Evolutionary conservation across 2,329 filamentous ascomycete species (phyloP).

Genomic region (Pleurostoma richardsiae): DNA sequence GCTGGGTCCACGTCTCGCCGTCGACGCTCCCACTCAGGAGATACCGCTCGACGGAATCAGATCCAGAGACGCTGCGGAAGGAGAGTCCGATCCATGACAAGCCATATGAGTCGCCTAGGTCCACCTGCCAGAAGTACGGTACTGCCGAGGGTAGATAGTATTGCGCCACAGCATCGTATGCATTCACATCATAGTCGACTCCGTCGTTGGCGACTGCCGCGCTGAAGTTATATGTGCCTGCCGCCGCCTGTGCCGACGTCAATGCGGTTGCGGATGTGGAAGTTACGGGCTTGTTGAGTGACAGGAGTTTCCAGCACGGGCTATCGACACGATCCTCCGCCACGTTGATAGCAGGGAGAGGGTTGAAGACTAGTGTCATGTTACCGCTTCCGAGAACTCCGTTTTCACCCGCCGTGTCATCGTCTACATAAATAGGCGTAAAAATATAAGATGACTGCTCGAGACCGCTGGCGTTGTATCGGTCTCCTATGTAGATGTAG

Average conservation of each 20-base stretch:
- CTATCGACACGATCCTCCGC: not conserved
- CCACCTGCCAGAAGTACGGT: slow-evolving; percentile 6
- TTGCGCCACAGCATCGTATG: slow-evolving; percentile 2
- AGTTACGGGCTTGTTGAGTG: slow-evolving; percentile 4
- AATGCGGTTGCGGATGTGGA: not conserved
- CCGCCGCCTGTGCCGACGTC: not conserved
- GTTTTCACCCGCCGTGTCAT: slow-evolving; percentile 1
- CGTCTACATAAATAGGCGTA: slow-evolving; percentile 2
- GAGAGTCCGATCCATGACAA: slow-evolving; percentile 6
- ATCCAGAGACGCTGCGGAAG: slow-evolving; percentile 4
- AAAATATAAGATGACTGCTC: slow-evolving; percentile 3
- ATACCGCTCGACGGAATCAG: slow-evolving; percentile 4
- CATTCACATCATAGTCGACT: slow-evolving; percentile 3
- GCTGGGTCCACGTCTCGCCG: not conserved
- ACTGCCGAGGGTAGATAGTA: slow-evolving; percentile 2
- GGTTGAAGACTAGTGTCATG: slow-evolving; percentile 4
- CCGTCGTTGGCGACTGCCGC: slow-evolving; percentile 3
- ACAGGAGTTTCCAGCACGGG: slow-evolving; percentile 2
- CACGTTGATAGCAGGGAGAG: slow-evolving; percentile 1
- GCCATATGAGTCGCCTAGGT: slow-evolving; percentile 1
- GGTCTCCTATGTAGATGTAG: slow-evolving; percentile 5
- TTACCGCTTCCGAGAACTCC: slow-evolving; percentile 1
- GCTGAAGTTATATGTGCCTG: slow-evolving; percentile 5
- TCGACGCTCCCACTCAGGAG: slow-evolving; percentile 3
- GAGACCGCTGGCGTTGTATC: slow-evolving; percentile 1